Evolutionary conservation across 805 yeast genomes (phyloP).

Genomic region (Starmerella tilneyi): DNA sequence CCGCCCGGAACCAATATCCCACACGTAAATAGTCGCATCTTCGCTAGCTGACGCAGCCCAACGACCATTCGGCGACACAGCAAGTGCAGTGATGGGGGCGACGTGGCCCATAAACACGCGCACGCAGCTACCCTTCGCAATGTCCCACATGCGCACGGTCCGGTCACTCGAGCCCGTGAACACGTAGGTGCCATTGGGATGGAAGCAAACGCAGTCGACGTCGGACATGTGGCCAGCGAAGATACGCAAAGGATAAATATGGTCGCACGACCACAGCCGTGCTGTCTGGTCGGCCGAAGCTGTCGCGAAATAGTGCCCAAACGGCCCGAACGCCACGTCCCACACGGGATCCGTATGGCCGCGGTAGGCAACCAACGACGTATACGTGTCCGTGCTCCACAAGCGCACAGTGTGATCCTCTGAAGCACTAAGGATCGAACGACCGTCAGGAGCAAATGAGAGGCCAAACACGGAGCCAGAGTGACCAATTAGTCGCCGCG

Average conservation of each 20-base stretch:
- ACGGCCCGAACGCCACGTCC: constrained; percentile 91
- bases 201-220: constrained; percentile 90
- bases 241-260: constrained; percentile 86
- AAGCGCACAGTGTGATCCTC: constrained; percentile 87
- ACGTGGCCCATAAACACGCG: constrained; percentile 88
- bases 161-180: constrained; percentile 94
- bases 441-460: constrained; percentile 82
- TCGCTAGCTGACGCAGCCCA: constrained; percentile 95
- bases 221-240: constrained; percentile 97
- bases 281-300: constrained; percentile 98
- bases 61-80: constrained; percentile 93
- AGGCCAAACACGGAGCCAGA: constrained; percentile 88
- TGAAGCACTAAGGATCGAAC: constrained; percentile 66
- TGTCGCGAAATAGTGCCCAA: constrained; percentile 97
- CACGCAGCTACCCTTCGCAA: constrained; percentile 76
- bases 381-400: constrained; percentile 88
- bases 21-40: constrained; percentile 74
- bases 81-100: constrained; percentile 73
- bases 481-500: constrained; percentile 68
- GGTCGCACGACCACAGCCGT: constrained; percentile 95
- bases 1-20: constrained; percentile 92
- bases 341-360: constrained; percentile 96
- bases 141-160: constrained; percentile 97
- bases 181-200: constrained; percentile 89
- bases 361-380: constrained; percentile 83